Conservation (phyloP, 129 eudicot genomes). For the Daucus carota region DH1_v3.0 NC_030382.2:45235001-45235500, state of each 20-base stretch:
- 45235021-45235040: not conserved
- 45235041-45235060: not conserved
- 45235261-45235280: constrained; percentile 99
- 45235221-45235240: constrained; percentile 62
- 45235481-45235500: constrained; percentile 19
- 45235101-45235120: constrained; percentile 66
- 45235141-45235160: constrained; percentile 99
- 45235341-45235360: not conserved
- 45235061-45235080: constrained; percentile 82
- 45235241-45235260: constrained; percentile 97
- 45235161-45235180: constrained; percentile 14
- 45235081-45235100: constrained; percentile 76
- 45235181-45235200: not conserved
- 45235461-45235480: constrained; percentile 46
- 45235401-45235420: constrained; percentile 99
- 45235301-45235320: constrained; percentile 48
- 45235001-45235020: constrained; percentile 7
- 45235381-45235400: constrained; percentile 11
- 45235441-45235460: constrained; percentile 93
- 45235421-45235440: constrained; percentile 97
- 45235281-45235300: constrained; percentile 97
- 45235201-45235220: constrained; percentile 11
- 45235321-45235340: constrained; percentile 2
- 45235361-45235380: not conserved
- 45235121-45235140: constrained; percentile 96